A percentile compares a stretch with the other conserved stretches of the same genome.
These are phyloP conservation scores for Lipomyces starkeyi DNA, from an alignment of 805 yeast species.

Conservation along the genomic window DNA sequence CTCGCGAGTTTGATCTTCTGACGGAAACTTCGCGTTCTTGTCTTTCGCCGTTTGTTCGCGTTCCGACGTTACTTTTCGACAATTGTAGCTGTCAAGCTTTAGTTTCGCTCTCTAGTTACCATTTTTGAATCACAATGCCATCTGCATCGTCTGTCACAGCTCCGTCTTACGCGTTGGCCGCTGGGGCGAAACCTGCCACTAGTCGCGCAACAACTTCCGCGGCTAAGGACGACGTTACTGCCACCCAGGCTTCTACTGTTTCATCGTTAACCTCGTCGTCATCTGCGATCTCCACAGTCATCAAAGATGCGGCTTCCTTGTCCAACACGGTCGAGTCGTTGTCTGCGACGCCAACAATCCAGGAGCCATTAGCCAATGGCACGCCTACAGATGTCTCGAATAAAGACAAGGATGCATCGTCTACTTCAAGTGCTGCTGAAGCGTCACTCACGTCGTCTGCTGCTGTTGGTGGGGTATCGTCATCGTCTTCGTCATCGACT, in stretches of 20 bases:
- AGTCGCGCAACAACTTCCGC: conserved; percentile 34
- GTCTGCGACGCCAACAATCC: conserved; percentile 39
- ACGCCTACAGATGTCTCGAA: background rate
- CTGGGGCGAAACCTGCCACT: conserved; percentile 41
- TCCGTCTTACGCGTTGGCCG: conserved; percentile 38
- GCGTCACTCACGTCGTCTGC: conserved; percentile 13
- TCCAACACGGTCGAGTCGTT: conserved; percentile 34
- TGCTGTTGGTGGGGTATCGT: conserved; percentile 10
- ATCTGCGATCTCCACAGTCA: conserved; percentile 24
- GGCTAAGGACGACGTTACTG: conserved; percentile 23
- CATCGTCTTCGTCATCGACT: conserved; percentile 28
- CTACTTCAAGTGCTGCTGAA: conserved; percentile 35
- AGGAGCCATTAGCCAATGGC: conserved; percentile 3
- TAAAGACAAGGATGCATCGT: conserved; percentile 40
- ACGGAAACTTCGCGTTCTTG: conserved; percentile 17
- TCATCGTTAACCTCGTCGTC: conserved; percentile 18
- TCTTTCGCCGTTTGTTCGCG: conserved; percentile 9
- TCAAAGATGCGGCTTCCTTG: conserved; percentile 24
- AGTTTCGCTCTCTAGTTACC: background rate
- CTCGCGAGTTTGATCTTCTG: conserved; percentile 22
- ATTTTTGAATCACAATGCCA: conserved; percentile 17
- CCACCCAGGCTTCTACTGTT: conserved; percentile 5
- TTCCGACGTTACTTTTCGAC: background rate
- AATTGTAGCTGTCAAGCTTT: background rate
- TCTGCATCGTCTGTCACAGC: conserved; percentile 27